Conservation (phyloP, 2,329 filamentous ascomycete genomes). For the Ophiostoma piceae region DNA sequence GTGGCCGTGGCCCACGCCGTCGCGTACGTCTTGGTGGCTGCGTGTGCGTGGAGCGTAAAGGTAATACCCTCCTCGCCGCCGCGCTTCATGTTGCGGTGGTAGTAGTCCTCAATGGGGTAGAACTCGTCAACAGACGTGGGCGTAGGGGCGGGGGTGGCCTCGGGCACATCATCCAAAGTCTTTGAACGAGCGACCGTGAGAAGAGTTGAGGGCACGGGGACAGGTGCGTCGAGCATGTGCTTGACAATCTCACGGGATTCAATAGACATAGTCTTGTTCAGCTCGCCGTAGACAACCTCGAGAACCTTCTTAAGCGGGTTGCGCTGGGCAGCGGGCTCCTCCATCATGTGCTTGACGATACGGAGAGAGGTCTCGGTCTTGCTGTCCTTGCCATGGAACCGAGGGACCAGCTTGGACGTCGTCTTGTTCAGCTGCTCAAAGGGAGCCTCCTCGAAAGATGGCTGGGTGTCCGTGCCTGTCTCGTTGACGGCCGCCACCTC, state of each 20-base stretch:
- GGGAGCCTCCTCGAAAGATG: neutral
- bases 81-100: conserved; percentile 9
- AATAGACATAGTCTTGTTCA: neutral
- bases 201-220: neutral
- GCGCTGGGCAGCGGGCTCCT: neutral
- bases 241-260: neutral
- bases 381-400: neutral
- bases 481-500: neutral
- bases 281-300: neutral
- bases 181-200: neutral
- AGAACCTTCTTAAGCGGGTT: neutral
- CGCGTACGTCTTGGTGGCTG: neutral
- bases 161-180: neutral
- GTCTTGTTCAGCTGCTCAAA: conserved; percentile 1
- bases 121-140: neutral
- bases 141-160: neutral
- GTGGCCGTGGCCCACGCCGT: neutral
- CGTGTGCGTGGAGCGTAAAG: neutral
- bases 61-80: conserved; percentile 1
- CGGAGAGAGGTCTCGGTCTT: neutral
- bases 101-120: neutral
- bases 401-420: neutral
- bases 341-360: conserved; percentile 8
- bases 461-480: neutral
- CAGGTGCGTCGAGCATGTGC: neutral